These are phyloP conservation scores for Sanguinoderma infundibulare DNA, from an alignment of 1,284 basidiomycete genomes.

Conservation along the genomic window DNA sequence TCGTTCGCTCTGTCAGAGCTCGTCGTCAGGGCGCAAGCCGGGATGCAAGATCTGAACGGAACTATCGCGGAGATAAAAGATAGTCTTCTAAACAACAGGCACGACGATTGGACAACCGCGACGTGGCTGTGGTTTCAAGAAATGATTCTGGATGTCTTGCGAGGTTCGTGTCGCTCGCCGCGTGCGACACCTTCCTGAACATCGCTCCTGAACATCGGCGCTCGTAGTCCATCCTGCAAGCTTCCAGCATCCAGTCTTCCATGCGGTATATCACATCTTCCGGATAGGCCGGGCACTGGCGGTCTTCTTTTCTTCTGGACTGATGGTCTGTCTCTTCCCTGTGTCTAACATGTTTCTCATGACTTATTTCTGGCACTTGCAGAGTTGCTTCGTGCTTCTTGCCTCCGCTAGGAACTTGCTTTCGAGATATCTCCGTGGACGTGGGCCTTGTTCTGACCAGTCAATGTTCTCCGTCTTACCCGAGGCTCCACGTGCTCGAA, in stretches of 20 bases:
- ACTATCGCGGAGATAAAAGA: conserved; percentile 44
- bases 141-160: conserved; percentile 20
- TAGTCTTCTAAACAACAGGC: conserved; percentile 19
- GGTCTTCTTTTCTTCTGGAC: conserved; percentile 24
- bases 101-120: conserved; percentile 4
- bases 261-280: conserved; percentile 5
- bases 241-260: conserved; percentile 25
- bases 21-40: conserved; percentile 41
- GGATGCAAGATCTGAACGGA: conserved; percentile 51
- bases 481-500: conserved; percentile 6
- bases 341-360: background rate
- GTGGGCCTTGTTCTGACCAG: background rate
- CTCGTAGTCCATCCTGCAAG: conserved; percentile 25
- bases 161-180: conserved; percentile 22
- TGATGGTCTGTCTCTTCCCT: conserved; percentile 26
- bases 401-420: conserved; percentile 11
- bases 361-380: background rate
- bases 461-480: background rate
- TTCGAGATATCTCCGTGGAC: background rate
- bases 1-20: conserved; percentile 41
- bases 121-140: conserved; percentile 22
- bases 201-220: background rate
- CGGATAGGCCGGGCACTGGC: conserved; percentile 23
- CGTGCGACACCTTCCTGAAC: background rate
- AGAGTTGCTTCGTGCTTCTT: conserved; percentile 22